Evolutionary conservation across 78 protist species (phyloP).

Genomic region (Pelomyxa schiedti): DNA sequence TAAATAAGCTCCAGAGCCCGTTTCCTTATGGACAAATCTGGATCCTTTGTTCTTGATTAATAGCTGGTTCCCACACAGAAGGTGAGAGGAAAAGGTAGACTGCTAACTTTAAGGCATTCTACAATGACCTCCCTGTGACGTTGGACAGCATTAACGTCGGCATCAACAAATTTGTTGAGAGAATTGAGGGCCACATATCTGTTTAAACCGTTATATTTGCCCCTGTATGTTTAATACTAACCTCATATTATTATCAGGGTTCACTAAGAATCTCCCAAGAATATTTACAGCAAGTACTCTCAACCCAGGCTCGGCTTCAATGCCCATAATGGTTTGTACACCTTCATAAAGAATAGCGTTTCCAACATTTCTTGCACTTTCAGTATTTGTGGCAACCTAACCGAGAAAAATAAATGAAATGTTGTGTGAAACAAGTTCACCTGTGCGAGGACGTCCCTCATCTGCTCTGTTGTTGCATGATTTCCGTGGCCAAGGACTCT

Average conservation of each 20-base stretch:
- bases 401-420: neutral
- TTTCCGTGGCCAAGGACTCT: slow-evolving; percentile 67
- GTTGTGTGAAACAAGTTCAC: too few species aligned
- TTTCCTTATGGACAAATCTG: slow-evolving; percentile 90
- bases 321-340: slow-evolving; percentile 85
- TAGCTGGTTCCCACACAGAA: too few species aligned
- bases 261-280: slow-evolving; percentile 85
- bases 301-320: slow-evolving; percentile 70
- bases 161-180: slow-evolving; percentile 52
- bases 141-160: slow-evolving; percentile 85
- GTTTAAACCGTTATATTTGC: too few species aligned
- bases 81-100: neutral
- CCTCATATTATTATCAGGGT: slow-evolving; percentile 87
- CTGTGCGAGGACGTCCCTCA: slow-evolving; percentile 94
- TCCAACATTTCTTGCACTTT: slow-evolving; percentile 78
- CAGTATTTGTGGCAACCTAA: slow-evolving; percentile 90
- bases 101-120: slow-evolving; percentile 80
- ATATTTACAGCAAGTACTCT: slow-evolving; percentile 88
- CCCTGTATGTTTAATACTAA: neutral
- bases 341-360: slow-evolving; percentile 92
- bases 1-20: slow-evolving; percentile 88
- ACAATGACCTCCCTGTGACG: slow-evolving; percentile 85
- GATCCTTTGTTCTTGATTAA: slow-evolving; percentile 44
- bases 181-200: slow-evolving; percentile 80
- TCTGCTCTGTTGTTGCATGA: slow-evolving; percentile 59